phyloP scores from a whole-genome alignment of 176 grass and related monocot species.

The Alopecurus myosuroides region DNA sequence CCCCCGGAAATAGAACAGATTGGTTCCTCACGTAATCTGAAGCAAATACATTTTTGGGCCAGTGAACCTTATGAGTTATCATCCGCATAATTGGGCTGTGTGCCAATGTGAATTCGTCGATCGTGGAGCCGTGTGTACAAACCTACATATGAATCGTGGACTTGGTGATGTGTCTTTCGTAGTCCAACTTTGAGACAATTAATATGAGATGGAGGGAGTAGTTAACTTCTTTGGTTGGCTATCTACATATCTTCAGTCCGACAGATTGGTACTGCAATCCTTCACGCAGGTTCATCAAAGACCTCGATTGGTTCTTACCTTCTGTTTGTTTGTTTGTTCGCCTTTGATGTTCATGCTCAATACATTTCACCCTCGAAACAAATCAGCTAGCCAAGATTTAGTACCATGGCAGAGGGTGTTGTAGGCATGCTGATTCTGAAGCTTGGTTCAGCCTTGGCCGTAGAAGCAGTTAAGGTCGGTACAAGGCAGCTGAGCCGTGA shows the following conservation, averaged over 20 bases:
- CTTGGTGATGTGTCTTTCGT: neutral
- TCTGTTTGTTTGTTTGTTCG: neutral
- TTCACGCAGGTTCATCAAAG: neutral
- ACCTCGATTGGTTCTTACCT: neutral
- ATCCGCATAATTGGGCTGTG: neutral
- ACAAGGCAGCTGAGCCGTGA: neutral
- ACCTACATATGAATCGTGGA: neutral
- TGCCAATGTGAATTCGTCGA: neutral
- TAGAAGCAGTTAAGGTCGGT: neutral
- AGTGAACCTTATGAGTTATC: neutral
- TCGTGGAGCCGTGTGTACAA: neutral
- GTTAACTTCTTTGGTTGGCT: neutral
- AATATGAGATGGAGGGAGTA: too few species aligned
- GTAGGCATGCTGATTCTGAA: slow-evolving; percentile 1
- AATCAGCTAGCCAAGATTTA: neutral
- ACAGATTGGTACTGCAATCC: neutral
- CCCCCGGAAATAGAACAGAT: neutral
- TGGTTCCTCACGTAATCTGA: neutral
- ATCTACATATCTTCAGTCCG: neutral
- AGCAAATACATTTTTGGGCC: neutral
- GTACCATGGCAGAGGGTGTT: neutral
- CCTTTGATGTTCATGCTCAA: neutral
- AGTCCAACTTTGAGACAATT: too few species aligned
- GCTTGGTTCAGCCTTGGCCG: neutral
- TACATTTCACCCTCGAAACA: neutral